Evolutionary conservation across 805 yeast genomes (phyloP), one percentile per base, ranked within the genome.

Genomic region (Helenozyma baotianmanensis): DNA sequence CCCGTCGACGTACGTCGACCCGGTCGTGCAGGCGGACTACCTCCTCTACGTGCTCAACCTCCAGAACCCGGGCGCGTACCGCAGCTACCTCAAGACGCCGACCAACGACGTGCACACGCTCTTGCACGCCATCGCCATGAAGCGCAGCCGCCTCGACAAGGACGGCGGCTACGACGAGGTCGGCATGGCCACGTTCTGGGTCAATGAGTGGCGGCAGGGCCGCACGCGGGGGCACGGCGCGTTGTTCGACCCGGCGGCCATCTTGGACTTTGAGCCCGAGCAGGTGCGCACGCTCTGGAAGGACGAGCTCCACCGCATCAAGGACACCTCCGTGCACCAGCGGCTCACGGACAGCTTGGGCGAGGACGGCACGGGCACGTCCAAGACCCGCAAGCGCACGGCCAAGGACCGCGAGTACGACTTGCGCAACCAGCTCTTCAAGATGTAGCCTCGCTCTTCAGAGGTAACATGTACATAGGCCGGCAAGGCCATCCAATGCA

Each of bases 1-100:
- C 5, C 78, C 78, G 36, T 63, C 74, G 4, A 70, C 72, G 11
- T 64, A 74, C n/a, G 72, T 87, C 11, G 97, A 89, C 52, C 95
- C 95, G 0, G 78, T 82, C 3, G 72, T 86, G 21, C 84, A 82
- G 33, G 95, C 95, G 1, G 97, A 90, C 53, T 90, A 82, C 54
- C 59, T 90, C 22, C 64, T 90, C 18, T 92, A 68, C 48, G 60
- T 82, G 14, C 60, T 89, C 59, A 90, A 92, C 51, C 53, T 79
- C 12, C 82, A 76, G 40, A 75, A 72, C 36, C 64, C 69, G 2
- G 36, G 45, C 9, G 52, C 58, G 8, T 78, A 78, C 45, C 40
- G 47, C 1, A 64, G 69, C 31, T 80, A 67, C 47, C 54, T 76
- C 43, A 45, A 60, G 8, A 60, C 64, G 21, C 95, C 95, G 1